Percentiles rank a stretch among this genome's conserved stretches.
phyloP scores from a whole-genome alignment of 2,329 filamentous ascomycete species.

The Blastomyces parvus region DNA sequence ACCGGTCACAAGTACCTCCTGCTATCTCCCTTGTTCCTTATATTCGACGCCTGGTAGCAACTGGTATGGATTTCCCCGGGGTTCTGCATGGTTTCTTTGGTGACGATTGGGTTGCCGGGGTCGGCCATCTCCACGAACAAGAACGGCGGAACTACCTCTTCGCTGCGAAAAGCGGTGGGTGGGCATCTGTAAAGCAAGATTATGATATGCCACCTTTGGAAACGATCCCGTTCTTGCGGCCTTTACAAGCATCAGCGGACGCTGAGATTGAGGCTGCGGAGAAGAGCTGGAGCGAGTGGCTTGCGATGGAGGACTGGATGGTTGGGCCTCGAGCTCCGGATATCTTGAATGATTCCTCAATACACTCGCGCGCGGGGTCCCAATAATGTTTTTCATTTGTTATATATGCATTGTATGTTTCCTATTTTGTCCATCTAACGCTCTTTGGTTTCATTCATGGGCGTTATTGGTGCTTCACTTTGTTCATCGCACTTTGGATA shows the following conservation, averaged over 20 bases:
- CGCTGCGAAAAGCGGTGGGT: constrained; percentile 82
- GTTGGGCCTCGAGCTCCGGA: constrained; percentile 68
- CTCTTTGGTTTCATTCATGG: not conserved
- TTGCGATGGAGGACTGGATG: constrained; percentile 98
- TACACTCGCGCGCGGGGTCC: constrained; percentile 25
- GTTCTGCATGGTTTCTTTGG: constrained; percentile 96
- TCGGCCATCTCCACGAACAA: constrained; percentile 74
- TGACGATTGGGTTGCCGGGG: constrained; percentile 75
- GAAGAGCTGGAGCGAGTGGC: constrained; percentile 82
- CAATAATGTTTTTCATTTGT: constrained; percentile 13
- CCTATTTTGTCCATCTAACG: not conserved
- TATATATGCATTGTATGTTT: not conserved
- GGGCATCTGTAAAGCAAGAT: constrained; percentile 77
- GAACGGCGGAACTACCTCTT: constrained; percentile 93
- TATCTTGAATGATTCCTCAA: constrained; percentile 30
- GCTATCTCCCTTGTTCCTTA: constrained; percentile 72
- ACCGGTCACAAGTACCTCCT: constrained; percentile 21
- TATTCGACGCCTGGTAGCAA: constrained; percentile 79
- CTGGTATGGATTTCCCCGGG: constrained; percentile 75
- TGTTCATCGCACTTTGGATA: not conserved
- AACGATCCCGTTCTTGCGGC: constrained; percentile 75
- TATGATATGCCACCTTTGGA: constrained; percentile 84
- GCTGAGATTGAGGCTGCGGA: constrained; percentile 77
- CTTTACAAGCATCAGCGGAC: constrained; percentile 65
- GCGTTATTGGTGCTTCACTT: not conserved